These are phyloP conservation scores for Huntiella omanensis DNA, from an alignment of 2,329 filamentous ascomycete species.

Conservation along the genomic window DNA sequence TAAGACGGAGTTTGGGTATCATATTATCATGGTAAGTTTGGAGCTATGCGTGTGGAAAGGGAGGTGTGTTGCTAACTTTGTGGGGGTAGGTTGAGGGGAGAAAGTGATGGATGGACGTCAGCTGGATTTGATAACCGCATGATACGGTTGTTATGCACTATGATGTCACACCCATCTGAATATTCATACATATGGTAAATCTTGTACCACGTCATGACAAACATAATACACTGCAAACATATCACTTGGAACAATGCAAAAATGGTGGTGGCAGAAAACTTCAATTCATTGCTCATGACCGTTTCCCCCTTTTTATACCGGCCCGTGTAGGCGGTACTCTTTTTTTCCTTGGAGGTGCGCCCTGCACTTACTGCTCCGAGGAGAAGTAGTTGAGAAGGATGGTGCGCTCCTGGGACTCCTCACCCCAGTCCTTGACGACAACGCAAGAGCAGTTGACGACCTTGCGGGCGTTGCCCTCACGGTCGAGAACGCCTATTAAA, in stretches of 20 bases:
- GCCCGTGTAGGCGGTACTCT: slow-evolving; percentile 10
- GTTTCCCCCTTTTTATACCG: slow-evolving; percentile 14
- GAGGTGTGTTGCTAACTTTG: neutral
- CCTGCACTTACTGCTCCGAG: slow-evolving; percentile 48
- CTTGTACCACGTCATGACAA: too few species aligned
- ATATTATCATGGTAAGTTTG: slow-evolving; percentile 54
- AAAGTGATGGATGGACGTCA: slow-evolving; percentile 16
- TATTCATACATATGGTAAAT: too few species aligned
- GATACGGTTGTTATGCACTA: too few species aligned
- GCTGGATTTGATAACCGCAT: too few species aligned
- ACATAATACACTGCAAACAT: too few species aligned
- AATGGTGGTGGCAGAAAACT: slow-evolving; percentile 9
- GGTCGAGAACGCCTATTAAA: slow-evolving; percentile 74
- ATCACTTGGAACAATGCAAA: too few species aligned
- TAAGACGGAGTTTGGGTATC: slow-evolving; percentile 61
- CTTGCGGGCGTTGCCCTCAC: slow-evolving; percentile 98
- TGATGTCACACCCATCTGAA: too few species aligned
- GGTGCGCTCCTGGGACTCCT: slow-evolving; percentile 96
- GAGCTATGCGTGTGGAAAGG: neutral
- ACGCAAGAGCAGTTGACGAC: slow-evolving; percentile 99
- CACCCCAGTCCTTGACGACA: slow-evolving; percentile 99
- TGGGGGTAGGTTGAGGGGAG: slow-evolving; percentile 22
- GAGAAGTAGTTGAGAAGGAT: slow-evolving; percentile 99
- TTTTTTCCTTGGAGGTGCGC: slow-evolving; percentile 22
- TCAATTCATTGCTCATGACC: slow-evolving; percentile 7